phyloP scores from a whole-genome alignment of 352 stramenopile genomes.

The Phytophthora sansomeana region DNA sequence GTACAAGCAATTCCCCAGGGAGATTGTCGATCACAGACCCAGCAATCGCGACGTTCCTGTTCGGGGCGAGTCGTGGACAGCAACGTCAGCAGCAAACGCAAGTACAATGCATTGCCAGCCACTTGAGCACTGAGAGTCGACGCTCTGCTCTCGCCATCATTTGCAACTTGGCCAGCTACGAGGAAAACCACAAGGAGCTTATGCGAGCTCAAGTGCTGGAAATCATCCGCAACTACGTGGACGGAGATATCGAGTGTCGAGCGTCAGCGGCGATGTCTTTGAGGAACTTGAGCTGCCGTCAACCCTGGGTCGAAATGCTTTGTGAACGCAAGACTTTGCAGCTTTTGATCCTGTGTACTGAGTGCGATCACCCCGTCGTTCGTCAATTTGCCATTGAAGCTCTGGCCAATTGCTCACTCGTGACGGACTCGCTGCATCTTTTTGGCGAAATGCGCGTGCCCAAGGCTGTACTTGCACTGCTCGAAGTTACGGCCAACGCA shows the following conservation, averaged over 20 bases:
- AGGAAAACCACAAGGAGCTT: conserved; percentile 84
- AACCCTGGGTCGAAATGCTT: conserved; percentile 84
- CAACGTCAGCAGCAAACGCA: conserved; percentile 12
- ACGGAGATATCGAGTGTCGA: conserved; percentile 71
- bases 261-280: conserved; percentile 78
- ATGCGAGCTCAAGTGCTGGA: conserved; percentile 78
- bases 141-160: conserved; percentile 73
- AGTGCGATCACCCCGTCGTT: conserved; percentile 58
- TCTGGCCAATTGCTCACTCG: conserved; percentile 78
- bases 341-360: conserved; percentile 65
- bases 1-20: neutral
- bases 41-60: conserved; percentile 21
- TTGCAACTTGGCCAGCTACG: conserved; percentile 79
- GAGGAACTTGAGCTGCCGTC: conserved; percentile 74
- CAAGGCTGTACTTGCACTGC: conserved; percentile 53
- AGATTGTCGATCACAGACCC: conserved; percentile 5
- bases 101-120: conserved; percentile 12
- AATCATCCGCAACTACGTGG: conserved; percentile 75
- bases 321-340: conserved; percentile 76
- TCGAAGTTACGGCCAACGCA: conserved; percentile 46
- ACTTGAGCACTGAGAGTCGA: conserved; percentile 54
- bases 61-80: conserved; percentile 2
- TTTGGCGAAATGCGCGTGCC: conserved; percentile 74
- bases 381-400: conserved; percentile 72
- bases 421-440: conserved; percentile 77